These are phyloP conservation scores for Trametes polyzona DNA, from an alignment of 1,284 basidiomycete species.

Conservation along the genomic window DNA sequence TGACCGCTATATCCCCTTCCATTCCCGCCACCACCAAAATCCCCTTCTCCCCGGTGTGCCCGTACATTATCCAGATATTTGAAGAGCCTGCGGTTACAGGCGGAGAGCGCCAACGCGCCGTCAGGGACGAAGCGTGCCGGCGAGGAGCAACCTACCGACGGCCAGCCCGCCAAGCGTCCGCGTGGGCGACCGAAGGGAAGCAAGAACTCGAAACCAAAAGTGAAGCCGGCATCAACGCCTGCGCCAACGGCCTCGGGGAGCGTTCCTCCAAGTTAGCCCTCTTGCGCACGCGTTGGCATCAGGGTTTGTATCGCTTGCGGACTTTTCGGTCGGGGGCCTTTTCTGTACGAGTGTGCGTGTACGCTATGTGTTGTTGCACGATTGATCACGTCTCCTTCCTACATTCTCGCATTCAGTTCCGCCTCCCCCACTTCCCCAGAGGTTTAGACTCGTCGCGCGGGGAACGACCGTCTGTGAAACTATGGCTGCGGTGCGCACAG, in stretches of 20 bases:
- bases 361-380: conserved; percentile 15
- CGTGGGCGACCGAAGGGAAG: conserved; percentile 50
- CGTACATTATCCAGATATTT: conserved; percentile 38
- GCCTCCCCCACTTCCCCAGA: neutral
- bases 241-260: conserved; percentile 2
- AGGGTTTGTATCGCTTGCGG: neutral
- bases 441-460: conserved; percentile 10
- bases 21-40: neutral
- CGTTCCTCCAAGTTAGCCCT: neutral
- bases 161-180: conserved; percentile 43
- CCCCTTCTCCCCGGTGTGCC: neutral
- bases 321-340: neutral
- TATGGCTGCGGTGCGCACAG: too few relatives aligned
- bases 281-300: neutral
- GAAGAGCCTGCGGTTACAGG: conserved; percentile 41
- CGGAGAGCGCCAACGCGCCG: conserved; percentile 26
- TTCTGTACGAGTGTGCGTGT: conserved; percentile 7
- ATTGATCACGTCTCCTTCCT: conserved; percentile 2
- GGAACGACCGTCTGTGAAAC: neutral
- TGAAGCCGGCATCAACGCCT: conserved; percentile 16
- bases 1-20: neutral
- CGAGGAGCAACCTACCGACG: conserved; percentile 34
- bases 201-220: conserved; percentile 42
- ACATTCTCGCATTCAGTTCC: neutral
- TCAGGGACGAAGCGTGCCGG: conserved; percentile 34